A percentile compares a stretch with the other conserved stretches of the same genome.
Conservation (phyloP, 176 grass and related monocot species). For the Melocanna baccifera region DNA sequence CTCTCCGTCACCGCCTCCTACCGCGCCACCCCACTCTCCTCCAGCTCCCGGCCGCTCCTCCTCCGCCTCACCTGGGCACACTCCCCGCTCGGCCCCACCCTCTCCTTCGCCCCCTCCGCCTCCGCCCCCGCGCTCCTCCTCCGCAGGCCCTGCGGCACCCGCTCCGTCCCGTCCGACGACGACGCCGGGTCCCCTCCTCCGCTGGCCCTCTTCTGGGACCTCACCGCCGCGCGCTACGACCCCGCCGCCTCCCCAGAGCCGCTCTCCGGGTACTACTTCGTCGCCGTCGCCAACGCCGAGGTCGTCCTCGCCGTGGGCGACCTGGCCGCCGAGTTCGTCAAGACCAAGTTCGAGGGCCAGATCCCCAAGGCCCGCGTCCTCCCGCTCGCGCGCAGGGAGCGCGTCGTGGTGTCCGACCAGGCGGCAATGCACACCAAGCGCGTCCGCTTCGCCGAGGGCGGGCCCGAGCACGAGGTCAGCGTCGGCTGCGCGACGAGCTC, state of each 20-base stretch:
- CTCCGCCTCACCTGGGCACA: constrained; percentile 59
- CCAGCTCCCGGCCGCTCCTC: constrained; percentile 29
- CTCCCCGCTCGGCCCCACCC: constrained; percentile 21
- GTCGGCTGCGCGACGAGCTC: constrained; percentile 29
- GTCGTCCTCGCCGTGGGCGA: constrained; percentile 72
- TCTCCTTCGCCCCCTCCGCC: constrained; percentile 40
- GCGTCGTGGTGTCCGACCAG: constrained; percentile 46
- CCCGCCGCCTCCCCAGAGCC: constrained; percentile 47
- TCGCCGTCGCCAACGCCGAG: constrained; percentile 55
- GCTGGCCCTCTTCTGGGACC: constrained; percentile 80
- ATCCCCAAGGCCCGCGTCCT: constrained; percentile 43
- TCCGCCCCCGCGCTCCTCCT: constrained; percentile 31
- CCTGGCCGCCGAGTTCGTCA: constrained; percentile 55
- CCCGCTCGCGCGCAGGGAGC: constrained; percentile 44
- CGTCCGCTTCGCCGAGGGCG: constrained; percentile 54
- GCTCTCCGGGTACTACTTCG: constrained; percentile 57
- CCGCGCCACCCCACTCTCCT: neutral
- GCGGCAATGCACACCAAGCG: constrained; percentile 37
- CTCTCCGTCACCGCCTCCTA: constrained; percentile 52
- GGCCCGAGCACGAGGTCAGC: constrained; percentile 75
- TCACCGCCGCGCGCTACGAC: constrained; percentile 48
- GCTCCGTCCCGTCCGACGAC: neutral
- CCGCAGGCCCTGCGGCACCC: constrained; percentile 55
- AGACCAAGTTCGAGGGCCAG: constrained; percentile 59
- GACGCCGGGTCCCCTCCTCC: neutral